Base-by-base conservation (phyloP, 257 asterid genomes). In the Petunia secreta region DNA sequence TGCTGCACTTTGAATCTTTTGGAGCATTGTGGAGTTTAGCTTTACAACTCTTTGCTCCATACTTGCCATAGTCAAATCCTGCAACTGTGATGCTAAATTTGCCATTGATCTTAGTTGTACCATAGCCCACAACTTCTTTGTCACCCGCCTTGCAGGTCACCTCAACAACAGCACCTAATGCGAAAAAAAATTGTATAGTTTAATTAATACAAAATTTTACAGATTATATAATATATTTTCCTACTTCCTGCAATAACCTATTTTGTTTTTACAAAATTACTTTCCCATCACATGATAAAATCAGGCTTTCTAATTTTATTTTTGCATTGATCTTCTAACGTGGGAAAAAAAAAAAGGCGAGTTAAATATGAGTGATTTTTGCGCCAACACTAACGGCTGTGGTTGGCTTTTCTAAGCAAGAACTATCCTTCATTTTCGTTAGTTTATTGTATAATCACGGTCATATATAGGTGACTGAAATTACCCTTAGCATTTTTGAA, bases 81-180 rank as follows among this genome's bases (percentile, higher is more conserved):
- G 81, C 84, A 60, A 25, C 25, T 25, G 25, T 25, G 25, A 25
- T 25, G 25, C 25, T 25, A 25, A 25, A 25, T 25, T 25, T 25
- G 25, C 25, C 25, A 25, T 25, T 25, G 25, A 25, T 25, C 25
- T 25, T 25, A 25, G 25, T 25, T 25, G 82, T 86, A 7, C 97
- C 97, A 64, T 88, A 92, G 59, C 88, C 91, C 48, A 85, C 87
- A 14, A 92, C 81, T 77, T 88, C 75, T 69, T 89, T 91, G 8
- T 89, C 82, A 0, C 92, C 95, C 0, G 15, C 87, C 85, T 80
- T 83, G 85, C 97, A 92, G 34, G 87, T 89, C 41, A 92, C 91
- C 69, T 89, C 94, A 77, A 92, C 97, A 10, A 88, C 83, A 60
- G 92, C 93, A 86, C 95, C 97, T 92, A 81, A 11, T 62, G 50